Conservation (phyloP, 1,284 basidiomycete species). For the Trametes hirsuta region DNA sequence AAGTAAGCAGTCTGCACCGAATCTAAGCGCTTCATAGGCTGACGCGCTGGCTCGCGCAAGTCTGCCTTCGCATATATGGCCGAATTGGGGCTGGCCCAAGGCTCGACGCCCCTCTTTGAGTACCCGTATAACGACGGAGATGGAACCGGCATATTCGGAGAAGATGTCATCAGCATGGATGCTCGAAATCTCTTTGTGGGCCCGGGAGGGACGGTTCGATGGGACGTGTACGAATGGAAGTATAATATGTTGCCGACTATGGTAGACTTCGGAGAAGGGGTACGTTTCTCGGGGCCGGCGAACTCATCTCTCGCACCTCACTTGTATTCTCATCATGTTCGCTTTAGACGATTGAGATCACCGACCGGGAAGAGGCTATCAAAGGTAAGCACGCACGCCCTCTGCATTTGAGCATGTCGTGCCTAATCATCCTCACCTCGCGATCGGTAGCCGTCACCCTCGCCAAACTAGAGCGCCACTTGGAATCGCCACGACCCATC, state of each 20-base stretch:
- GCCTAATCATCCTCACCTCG: background rate
- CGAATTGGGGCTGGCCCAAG: too few species aligned
- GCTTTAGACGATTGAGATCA: background rate
- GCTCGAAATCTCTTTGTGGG: slow-evolving; percentile 1
- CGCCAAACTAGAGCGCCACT: background rate
- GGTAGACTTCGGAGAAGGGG: background rate
- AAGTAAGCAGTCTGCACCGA: background rate
- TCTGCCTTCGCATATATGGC: too few species aligned
- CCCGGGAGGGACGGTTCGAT: slow-evolving; percentile 1
- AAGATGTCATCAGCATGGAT: background rate
- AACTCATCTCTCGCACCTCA: too few species aligned
- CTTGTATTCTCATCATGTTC: background rate
- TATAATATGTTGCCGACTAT: background rate
- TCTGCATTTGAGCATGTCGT: background rate
- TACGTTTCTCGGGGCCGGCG: background rate
- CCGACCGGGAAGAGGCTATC: background rate
- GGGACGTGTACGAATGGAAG: background rate
- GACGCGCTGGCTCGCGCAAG: too few species aligned
- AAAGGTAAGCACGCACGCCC: too few species aligned
- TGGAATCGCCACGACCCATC: background rate
- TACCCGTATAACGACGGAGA: background rate
- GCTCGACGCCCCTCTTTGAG: too few species aligned
- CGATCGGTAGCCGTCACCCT: background rate
- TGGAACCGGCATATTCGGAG: background rate
- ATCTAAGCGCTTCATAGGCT: too few species aligned